Evolutionary conservation across 495 filamentous ascomycete genomes (phyloP).

Genomic region (Daldinia vernicosa): DNA sequence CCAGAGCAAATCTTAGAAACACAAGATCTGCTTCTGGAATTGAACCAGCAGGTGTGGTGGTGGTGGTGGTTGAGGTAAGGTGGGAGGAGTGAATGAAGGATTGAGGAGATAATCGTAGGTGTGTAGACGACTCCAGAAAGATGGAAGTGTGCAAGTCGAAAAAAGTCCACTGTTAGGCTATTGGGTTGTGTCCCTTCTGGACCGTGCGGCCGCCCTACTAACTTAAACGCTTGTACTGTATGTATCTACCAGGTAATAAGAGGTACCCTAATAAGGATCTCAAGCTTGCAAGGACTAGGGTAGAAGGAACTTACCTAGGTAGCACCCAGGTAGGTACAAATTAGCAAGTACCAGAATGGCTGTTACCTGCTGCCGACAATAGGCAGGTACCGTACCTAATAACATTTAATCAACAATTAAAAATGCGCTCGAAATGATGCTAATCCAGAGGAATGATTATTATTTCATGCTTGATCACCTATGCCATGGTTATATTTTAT

Average conservation of each 20-base stretch:
- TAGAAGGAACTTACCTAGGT: not conserved
- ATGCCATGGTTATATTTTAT: not conserved
- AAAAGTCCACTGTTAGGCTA: constrained; percentile 40
- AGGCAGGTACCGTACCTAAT: constrained; percentile 14
- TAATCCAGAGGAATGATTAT: not conserved
- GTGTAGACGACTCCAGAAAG: constrained; percentile 34
- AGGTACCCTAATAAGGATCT: constrained; percentile 40
- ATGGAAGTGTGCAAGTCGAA: constrained; percentile 37
- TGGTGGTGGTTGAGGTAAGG: constrained; percentile 21
- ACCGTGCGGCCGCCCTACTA: constrained; percentile 26
- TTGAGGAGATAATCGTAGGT: constrained; percentile 39
- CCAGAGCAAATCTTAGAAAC: constrained; percentile 56
- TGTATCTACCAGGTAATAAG: constrained; percentile 18
- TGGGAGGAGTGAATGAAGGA: constrained; percentile 49
- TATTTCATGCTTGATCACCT: not conserved
- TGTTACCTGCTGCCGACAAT: constrained; percentile 14
- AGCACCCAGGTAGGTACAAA: constrained; percentile 2
- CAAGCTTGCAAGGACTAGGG: constrained; percentile 32
- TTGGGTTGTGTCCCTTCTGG: constrained; percentile 30
- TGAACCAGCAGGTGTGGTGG: constrained; percentile 52
- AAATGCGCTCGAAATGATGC: not conserved
- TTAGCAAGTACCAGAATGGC: constrained; percentile 4
- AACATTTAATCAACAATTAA: constrained; percentile 13
- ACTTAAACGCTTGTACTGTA: constrained; percentile 14
- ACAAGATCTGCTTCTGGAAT: constrained; percentile 58